phyloP scores from a whole-genome alignment of 352 stramenopile species.

The Blastocystis sp. region DNA sequence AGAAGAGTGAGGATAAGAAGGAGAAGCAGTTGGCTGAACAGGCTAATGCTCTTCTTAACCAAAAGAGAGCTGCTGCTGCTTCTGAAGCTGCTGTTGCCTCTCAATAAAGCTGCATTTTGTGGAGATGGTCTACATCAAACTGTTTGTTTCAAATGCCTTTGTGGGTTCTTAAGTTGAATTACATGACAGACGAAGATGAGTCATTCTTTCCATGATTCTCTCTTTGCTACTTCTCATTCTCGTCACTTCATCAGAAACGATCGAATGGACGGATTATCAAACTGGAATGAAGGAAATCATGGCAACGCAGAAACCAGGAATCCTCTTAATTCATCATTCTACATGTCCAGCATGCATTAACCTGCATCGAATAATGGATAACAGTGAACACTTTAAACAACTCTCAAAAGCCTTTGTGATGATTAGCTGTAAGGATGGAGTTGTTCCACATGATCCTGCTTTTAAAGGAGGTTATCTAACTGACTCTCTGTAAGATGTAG shows the following conservation, averaged over 20 bases:
- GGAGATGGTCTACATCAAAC: conserved; percentile 26
- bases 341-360: conserved; percentile 30
- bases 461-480: not conserved
- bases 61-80: conserved; percentile 1
- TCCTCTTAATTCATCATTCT: conserved; percentile 15
- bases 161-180: not conserved
- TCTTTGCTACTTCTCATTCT: not conserved
- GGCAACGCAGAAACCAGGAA: not conserved
- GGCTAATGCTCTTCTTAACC: not conserved
- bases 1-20: conserved; percentile 14
- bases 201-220: not conserved
- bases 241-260: not conserved
- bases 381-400: not conserved
- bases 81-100: not conserved
- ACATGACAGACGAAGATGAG: not conserved
- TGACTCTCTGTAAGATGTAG: not conserved
- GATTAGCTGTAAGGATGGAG: not conserved
- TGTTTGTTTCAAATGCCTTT: conserved; percentile 45
- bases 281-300: conserved; percentile 4
- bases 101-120: not conserved
- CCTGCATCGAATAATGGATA: conserved; percentile 9
- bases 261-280: conserved; percentile 5
- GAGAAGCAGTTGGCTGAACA: conserved; percentile 9
- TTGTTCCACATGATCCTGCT: not conserved
- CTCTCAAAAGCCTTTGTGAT: conserved; percentile 5